These are phyloP conservation scores for Tetradesmus lagerheimii DNA, from an alignment of 139 green algal species.

Conservation along the genomic window DNA sequence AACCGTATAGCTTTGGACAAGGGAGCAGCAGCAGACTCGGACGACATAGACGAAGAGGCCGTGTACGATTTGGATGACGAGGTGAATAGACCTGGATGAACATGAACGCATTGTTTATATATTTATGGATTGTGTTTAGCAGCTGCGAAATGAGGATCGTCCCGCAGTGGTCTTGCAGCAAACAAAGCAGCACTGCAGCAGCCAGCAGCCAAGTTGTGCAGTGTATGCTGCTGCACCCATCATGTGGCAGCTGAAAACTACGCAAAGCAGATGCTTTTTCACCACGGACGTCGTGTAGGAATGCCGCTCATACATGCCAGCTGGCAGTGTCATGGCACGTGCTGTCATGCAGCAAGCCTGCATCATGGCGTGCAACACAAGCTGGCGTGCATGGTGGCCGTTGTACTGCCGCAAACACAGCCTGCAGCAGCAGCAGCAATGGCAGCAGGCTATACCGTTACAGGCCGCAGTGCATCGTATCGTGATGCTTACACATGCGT, in stretches of 20 bases:
- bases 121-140: background rate
- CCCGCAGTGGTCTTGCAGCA: background rate
- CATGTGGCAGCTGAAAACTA: background rate
- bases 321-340: no score
- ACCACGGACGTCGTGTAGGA: no score
- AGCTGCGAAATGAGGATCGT: background rate
- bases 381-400: no score
- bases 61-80: slow-evolving; percentile 41
- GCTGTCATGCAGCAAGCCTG: no score
- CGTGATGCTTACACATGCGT: no score
- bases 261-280: no score
- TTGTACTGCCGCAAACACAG: no score
- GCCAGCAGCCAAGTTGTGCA: slow-evolving; percentile 13
- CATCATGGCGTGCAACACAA: no score
- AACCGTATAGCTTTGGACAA: background rate
- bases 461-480: no score
- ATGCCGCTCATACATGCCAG: no score
- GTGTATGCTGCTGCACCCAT: background rate
- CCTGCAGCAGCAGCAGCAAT: no score
- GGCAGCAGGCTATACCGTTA: no score
- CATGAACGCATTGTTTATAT: background rate
- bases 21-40: slow-evolving; percentile 11
- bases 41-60: slow-evolving; percentile 30
- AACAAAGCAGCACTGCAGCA: background rate
- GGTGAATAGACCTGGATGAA: background rate